Percentiles rank a stretch among this genome's conserved stretches.
These are phyloP conservation scores for Endoconidiophora laricicola DNA, from an alignment of 2,329 filamentous ascomycete genomes.

Conservation along the genomic window DNA sequence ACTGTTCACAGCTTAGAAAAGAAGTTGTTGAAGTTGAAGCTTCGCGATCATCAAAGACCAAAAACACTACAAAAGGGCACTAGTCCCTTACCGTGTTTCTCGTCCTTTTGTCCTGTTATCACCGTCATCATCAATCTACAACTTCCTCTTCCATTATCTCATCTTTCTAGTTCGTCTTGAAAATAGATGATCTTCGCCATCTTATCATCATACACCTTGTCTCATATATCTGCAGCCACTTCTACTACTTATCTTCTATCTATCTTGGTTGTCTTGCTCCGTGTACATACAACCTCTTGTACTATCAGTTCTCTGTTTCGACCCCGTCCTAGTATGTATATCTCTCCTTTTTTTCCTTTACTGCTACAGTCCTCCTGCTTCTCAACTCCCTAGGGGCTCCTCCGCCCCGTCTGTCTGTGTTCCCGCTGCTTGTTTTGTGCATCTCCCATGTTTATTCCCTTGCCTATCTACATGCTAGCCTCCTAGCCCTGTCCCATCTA, in stretches of 20 bases:
- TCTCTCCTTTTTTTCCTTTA: background rate
- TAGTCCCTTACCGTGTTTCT: constrained; percentile 1
- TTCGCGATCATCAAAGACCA: no score
- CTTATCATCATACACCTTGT: background rate
- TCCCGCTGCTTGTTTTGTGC: no score
- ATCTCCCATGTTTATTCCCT: no score
- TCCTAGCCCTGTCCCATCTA: no score
- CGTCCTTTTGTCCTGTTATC: background rate
- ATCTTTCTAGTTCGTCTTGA: background rate
- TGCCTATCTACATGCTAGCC: no score
- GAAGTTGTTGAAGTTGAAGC: no score
- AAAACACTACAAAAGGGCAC: constrained; percentile 6
- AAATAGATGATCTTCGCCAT: background rate
- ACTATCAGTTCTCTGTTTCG: background rate
- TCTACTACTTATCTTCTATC: constrained; percentile 1
- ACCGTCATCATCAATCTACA: background rate
- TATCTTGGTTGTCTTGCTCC: background rate
- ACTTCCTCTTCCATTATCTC: background rate
- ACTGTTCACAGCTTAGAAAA: background rate
- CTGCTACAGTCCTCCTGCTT: background rate
- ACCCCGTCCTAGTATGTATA: background rate
- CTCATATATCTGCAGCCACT: background rate
- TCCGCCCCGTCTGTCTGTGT: background rate
- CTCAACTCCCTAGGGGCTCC: constrained; percentile 7
- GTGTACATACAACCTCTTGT: no score